phyloP scores from a whole-genome alignment of 768 basidiomycete species.

The Fistulinella prunicolor region DNA sequence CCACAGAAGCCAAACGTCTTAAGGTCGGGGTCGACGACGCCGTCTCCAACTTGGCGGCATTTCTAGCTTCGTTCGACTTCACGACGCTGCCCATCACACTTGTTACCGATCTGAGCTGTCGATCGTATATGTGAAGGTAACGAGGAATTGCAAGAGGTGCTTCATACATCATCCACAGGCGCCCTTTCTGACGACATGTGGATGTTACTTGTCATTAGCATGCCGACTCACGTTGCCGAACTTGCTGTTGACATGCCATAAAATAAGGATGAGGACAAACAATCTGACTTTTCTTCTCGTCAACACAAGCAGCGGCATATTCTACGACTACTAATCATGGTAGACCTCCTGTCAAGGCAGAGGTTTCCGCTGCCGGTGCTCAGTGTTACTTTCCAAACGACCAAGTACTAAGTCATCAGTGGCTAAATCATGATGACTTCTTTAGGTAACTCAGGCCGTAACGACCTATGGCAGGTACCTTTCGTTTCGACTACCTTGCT shows the following conservation, averaged over 20 bases:
- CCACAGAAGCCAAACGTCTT: slow-evolving; percentile 64
- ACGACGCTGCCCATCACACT: slow-evolving; percentile 69
- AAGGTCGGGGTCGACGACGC: slow-evolving; percentile 59
- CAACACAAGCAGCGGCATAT: slow-evolving; percentile 72
- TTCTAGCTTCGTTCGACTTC: slow-evolving; percentile 81
- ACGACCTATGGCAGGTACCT: slow-evolving; percentile 89
- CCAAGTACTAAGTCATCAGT: neutral
- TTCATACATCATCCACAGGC: slow-evolving; percentile 37
- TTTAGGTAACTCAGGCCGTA: slow-evolving; percentile 93
- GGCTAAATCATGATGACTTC: slow-evolving; percentile 6
- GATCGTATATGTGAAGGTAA: slow-evolving; percentile 71
- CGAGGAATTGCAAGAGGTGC: slow-evolving; percentile 46
- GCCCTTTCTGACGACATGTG: slow-evolving; percentile 75
- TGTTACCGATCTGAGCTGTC: slow-evolving; percentile 76
- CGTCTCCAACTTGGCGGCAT: slow-evolving; percentile 43
- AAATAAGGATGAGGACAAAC: slow-evolving; percentile 33
- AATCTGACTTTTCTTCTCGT: slow-evolving; percentile 50
- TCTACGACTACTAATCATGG: slow-evolving; percentile 87
- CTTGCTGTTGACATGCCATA: slow-evolving; percentile 12
- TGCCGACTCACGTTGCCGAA: slow-evolving; percentile 78
- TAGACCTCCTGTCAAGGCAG: slow-evolving; percentile 82
- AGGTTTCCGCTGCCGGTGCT: slow-evolving; percentile 47
- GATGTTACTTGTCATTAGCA: slow-evolving; percentile 85
- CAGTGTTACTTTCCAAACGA: slow-evolving; percentile 34
- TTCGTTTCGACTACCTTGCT: slow-evolving; percentile 95